phyloP scores from a whole-genome alignment of 805 yeast species.

The Kazachstania kunashirensis region DNA sequence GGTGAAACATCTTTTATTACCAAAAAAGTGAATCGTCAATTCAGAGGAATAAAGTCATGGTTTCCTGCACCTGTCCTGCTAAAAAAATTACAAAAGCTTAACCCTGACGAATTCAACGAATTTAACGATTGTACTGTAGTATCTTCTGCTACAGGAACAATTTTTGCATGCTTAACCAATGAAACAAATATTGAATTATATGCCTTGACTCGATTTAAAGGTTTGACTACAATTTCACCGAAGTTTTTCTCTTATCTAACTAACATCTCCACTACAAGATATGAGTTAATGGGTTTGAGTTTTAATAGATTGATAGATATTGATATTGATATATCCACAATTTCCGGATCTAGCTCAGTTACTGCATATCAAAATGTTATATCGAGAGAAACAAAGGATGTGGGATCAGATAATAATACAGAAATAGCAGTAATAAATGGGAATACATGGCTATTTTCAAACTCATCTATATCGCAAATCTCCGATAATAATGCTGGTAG shows the following conservation, averaged over 20 bases:
- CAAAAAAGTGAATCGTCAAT: slow-evolving; percentile 4
- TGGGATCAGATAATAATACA: slow-evolving; percentile 3
- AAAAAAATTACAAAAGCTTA: slow-evolving; percentile 9
- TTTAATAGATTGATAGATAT: slow-evolving; percentile 2
- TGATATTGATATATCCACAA: slow-evolving; percentile 2
- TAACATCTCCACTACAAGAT: not conserved
- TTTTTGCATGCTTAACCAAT: slow-evolving; percentile 14
- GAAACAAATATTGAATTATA: slow-evolving; percentile 10
- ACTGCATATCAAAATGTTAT: slow-evolving; percentile 4
- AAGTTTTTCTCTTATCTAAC: not conserved
- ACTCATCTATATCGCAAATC: slow-evolving; percentile 5
- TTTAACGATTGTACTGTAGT: slow-evolving; percentile 16
- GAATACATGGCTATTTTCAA: slow-evolving; percentile 3
- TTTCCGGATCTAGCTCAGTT: slow-evolving; percentile 4
- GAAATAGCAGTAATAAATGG: not conserved
- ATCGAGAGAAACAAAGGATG: slow-evolving; percentile 2
- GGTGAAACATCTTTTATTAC: slow-evolving; percentile 18
- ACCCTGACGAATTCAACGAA: slow-evolving; percentile 4
- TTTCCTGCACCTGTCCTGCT: slow-evolving; percentile 17
- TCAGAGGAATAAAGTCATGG: slow-evolving; percentile 15
- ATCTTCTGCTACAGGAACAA: slow-evolving; percentile 19
- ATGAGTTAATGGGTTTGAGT: slow-evolving; percentile 2
- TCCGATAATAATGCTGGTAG: not conserved
- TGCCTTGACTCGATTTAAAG: slow-evolving; percentile 24
- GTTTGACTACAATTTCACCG: slow-evolving; percentile 3